A percentile compares a stretch with the other conserved stretches of the same genome.
Evolutionary conservation across 176 grass and related monocot genomes (phyloP).

Genomic region (Olyra latifolia): DNA sequence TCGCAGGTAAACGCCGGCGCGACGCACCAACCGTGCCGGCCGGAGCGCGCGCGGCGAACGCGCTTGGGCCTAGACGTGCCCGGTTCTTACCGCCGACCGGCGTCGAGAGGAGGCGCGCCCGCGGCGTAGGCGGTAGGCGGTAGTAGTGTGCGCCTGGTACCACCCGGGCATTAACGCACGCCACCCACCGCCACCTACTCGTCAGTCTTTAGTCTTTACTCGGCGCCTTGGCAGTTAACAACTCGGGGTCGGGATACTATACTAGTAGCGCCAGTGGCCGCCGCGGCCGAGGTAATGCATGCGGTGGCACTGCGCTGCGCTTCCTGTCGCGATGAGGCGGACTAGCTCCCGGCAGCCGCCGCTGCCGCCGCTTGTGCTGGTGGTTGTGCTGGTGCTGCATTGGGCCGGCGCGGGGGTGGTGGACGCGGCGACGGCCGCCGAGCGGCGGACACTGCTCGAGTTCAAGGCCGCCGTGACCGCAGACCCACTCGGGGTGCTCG

Average conservation of each 20-base stretch:
- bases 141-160: neutral
- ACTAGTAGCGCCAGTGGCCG: neutral
- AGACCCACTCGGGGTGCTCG: constrained; percentile 60
- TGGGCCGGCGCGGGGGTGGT: neutral
- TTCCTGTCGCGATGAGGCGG: constrained; percentile 25
- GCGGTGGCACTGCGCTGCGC: constrained; percentile 9
- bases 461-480: constrained; percentile 73
- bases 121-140: neutral
- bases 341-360: neutral
- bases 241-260: neutral
- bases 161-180: constrained; percentile 42
- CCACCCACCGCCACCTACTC: constrained; percentile 42
- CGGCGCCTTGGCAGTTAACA: constrained; percentile 13
- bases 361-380: neutral
- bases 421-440: constrained; percentile 53
- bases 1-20: neutral
- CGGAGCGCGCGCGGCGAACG: neutral
- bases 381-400: constrained; percentile 15
- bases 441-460: constrained; percentile 66
- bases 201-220: neutral
- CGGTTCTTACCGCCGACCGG: neutral
- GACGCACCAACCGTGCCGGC: too few species aligned
- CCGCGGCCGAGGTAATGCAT: constrained; percentile 20
- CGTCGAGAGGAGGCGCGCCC: neutral
- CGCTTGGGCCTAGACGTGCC: too few species aligned